These are phyloP conservation scores for Curvularia verruculosa DNA, from an alignment of 2,329 filamentous ascomycete species.

Conservation along the genomic window DNA sequence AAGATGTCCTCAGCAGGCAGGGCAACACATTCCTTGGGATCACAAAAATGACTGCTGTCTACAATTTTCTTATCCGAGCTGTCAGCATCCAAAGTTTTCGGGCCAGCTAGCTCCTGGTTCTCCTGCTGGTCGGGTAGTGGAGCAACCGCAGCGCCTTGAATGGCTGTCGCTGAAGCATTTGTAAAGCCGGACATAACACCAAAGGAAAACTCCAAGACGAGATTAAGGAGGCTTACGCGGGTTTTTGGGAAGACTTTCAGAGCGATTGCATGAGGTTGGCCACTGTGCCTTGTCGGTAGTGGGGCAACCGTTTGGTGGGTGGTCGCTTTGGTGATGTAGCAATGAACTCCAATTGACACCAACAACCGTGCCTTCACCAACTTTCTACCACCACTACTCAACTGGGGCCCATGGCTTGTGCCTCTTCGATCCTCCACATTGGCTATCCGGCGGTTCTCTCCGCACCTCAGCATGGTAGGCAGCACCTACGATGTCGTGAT, in stretches of 20 bases:
- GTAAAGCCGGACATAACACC: neutral
- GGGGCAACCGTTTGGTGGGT: conserved; percentile 5
- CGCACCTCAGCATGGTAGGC: conserved; percentile 34
- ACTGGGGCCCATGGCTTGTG: conserved; percentile 8
- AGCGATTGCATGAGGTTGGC: neutral
- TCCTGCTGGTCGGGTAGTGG: neutral
- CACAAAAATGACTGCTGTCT: too few species aligned
- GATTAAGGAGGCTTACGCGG: neutral
- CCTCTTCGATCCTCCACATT: conserved; percentile 2
- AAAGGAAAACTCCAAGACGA: neutral
- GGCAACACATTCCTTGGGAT: too few species aligned
- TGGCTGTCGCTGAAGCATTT: neutral
- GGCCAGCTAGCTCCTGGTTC: neutral
- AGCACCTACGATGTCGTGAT: conserved; percentile 34
- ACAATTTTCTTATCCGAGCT: neutral
- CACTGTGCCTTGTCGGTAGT: conserved; percentile 1
- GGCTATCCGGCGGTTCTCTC: conserved; percentile 15
- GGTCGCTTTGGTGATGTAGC: conserved; percentile 13
- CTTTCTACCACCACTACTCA: neutral
- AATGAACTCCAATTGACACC: conserved; percentile 7
- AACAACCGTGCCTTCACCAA: conserved; percentile 10
- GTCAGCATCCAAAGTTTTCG: neutral
- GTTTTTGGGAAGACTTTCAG: neutral
- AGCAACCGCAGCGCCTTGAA: neutral
- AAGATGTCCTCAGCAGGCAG: neutral